Base-by-base conservation (phyloP, 805 yeast genomes). In the Yarrowia sp. region DNA sequence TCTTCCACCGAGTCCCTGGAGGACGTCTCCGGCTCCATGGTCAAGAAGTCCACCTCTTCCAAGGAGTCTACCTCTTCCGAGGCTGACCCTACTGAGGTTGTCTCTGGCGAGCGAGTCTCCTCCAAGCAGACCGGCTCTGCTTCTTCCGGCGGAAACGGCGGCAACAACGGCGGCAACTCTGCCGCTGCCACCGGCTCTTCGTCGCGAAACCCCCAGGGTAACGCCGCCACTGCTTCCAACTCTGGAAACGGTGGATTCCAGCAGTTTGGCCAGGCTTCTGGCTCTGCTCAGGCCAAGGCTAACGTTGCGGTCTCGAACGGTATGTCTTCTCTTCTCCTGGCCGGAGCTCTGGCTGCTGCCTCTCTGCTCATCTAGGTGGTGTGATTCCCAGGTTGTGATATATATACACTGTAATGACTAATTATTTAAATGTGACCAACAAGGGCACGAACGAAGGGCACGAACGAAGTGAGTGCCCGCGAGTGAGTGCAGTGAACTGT, bases 1-100 rank as follows among this genome's bases (percentile, higher is more conserved):
- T 39, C 74, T n/a, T 65, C 72, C 28, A 58, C 69, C 18, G 64
- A 69, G 51, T 57, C 71, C n/a, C 55, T 66, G 9, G 68, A 71
- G 17, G 62, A 61, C 18, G 65, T 67, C 15, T 65, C 71, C 17
- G 67, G 61, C 22, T 51, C 60, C 8, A 22, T 22, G 44, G 39
- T 51, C 60, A 51, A 51, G 65, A 18, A 55, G 67, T 48, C 55
- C 41, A 32, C 57, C 18, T 61, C 60, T 33, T 28, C 42, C 45
- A 43, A 28, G 50, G 41, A 64, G 43, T 68, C 66, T 10, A 28
- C 68, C 11, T 33, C 67, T 15, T 42, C 69, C 17, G 58, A 62
- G 35, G 14, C 69, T 17, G 43, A 51, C 18, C 44, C 68, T 11
- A 39, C 71, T 31, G 57, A 66, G 28, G 48, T 71, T 47, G 43